Evolutionary conservation across 2,329 filamentous ascomycete genomes (phyloP), one percentile per base, ranked within the genome.

Genomic region (Sarocladiaceae sp.): DNA sequence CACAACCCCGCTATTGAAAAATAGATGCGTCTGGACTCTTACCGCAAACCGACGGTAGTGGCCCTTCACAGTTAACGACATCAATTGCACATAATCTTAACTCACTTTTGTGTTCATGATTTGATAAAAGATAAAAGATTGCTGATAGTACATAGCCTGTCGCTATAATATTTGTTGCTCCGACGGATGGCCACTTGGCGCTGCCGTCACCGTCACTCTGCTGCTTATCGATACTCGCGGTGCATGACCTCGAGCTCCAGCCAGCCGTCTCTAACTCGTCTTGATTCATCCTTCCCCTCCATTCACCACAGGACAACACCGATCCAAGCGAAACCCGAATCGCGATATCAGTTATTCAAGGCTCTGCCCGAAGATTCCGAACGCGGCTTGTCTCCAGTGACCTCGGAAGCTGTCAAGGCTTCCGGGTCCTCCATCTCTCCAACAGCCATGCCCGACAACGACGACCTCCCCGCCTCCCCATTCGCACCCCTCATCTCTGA

Each of bases 401-500:
- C 15, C 33, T 33, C 33, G 45, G 29, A 26, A 32, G 42, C 41
- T 23, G 13, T 44, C 15, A 6, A 29, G 19, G 33, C 45, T 32
- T 21, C 34, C 40, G 47, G 27, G 19, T 41, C 37, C 37, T 18
- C 23, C 27, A 29, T 23, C 27, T 18, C 21, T 19, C 44, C 42
- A 34, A 40, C 45, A 51, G 52, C 43, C 52, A 63, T 64, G 62
- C 53, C 58, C 50, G 62, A 59, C 48, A 53, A 64, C 35, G 60
- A 60, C 47, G 57, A 62, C 27, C 57, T 58, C 47, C 54, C 55
- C 52, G 53, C 58, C 42, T 73, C 69, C 57, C 68, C 71, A 19
- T 73, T 79, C 56, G 64, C 67, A 45, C 63, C 67, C 23, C 64
- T 95, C 52, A 76, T 85, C 61, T 81, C 81, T 55, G 88, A 94